phyloP scores from a whole-genome alignment of 768 basidiomycete species.

The Royoungia palumana region DNA sequence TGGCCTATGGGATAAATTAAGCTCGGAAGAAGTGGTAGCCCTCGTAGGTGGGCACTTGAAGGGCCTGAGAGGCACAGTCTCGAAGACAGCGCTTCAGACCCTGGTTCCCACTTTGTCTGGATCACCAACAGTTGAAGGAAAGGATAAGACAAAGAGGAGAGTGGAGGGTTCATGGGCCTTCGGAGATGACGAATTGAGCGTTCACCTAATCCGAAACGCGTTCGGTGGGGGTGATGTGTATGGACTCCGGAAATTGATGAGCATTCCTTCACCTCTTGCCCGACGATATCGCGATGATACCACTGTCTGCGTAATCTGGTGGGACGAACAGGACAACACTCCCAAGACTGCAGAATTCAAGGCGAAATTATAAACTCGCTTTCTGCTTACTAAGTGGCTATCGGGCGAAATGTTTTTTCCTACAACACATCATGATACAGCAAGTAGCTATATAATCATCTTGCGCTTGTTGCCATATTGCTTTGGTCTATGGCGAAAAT shows the following conservation, averaged over 20 bases:
- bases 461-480: constrained; percentile 34
- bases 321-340: constrained; percentile 58
- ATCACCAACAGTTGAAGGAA: constrained; percentile 58
- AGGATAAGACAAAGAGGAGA: constrained; percentile 40
- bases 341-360: constrained; percentile 38
- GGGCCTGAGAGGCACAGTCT: constrained; percentile 62
- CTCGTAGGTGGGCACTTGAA: constrained; percentile 81
- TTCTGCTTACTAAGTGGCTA: neutral
- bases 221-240: constrained; percentile 76
- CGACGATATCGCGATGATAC: constrained; percentile 80
- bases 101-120: constrained; percentile 57
- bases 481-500: constrained; percentile 19
- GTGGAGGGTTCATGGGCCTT: constrained; percentile 68
- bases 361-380: constrained; percentile 47
- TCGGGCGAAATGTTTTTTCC: constrained; percentile 2
- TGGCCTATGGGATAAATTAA: constrained; percentile 70
- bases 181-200: constrained; percentile 70
- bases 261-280: constrained; percentile 79
- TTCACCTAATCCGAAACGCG: constrained; percentile 89
- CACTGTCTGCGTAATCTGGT: constrained; percentile 83
- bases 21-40: constrained; percentile 82
- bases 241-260: constrained; percentile 58
- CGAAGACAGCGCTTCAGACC: constrained; percentile 53
- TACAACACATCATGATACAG: constrained; percentile 7
- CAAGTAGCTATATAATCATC: constrained; percentile 34